Percentiles rank a stretch among this genome's conserved stretches.
These are phyloP conservation scores for Eutrema salsugineum DNA, from an alignment of 441 rosid genomes.

Conservation along the genomic window DNA sequence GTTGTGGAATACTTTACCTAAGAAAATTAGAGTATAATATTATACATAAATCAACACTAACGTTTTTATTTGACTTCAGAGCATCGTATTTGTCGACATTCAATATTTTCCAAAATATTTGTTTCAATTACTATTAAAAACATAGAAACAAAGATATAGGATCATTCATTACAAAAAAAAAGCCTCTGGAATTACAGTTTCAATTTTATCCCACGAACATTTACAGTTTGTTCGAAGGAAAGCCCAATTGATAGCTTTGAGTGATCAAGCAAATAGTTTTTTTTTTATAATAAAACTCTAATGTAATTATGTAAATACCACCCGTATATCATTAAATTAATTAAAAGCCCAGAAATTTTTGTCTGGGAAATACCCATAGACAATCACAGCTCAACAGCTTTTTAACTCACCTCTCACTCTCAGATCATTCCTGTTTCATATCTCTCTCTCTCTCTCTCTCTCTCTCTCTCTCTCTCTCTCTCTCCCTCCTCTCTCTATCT, in stretches of 20 bases:
- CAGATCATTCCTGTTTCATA: conserved; percentile 33
- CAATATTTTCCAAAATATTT: background rate
- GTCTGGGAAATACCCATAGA: conserved; percentile 34
- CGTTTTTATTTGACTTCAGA: background rate
- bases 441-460: conserved; percentile 9
- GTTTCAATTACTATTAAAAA: too few relatives aligned
- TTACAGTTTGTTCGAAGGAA: background rate
- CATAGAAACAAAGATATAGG: too few relatives aligned
- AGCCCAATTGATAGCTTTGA: background rate
- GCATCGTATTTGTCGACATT: background rate
- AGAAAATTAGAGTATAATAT: background rate
- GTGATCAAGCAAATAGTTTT: background rate
- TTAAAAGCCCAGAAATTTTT: conserved; percentile 17
- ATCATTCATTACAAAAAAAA: too few relatives aligned
- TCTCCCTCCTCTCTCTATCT: conserved; percentile 11
- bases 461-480: background rate
- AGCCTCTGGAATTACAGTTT: too few relatives aligned
- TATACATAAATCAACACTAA: background rate
- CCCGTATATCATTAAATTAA: background rate
- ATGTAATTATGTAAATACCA: background rate
- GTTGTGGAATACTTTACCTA: conserved; percentile 16
- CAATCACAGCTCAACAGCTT: conserved; percentile 76
- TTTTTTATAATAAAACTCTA: background rate
- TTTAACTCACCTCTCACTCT: conserved; percentile 38
- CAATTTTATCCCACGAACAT: background rate